Evolutionary conservation across 371 early-diverging fungal species (phyloP).

Genomic region (Capniomyces stellatus): DNA sequence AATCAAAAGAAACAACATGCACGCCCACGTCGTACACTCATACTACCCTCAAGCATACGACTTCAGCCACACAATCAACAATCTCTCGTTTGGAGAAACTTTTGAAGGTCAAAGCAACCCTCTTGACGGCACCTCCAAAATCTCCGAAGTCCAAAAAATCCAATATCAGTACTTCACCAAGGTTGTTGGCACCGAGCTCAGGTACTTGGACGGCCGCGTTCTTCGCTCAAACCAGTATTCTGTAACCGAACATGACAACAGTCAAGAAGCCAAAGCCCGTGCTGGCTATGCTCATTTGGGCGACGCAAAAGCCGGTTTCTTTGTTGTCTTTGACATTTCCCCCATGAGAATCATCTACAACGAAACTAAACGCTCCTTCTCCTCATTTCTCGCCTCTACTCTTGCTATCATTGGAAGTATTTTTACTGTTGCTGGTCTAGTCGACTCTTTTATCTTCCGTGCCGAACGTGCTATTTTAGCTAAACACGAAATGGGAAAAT

Average conservation of each 20-base stretch:
- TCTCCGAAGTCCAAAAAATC: slow-evolving; percentile 4
- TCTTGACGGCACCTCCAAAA: slow-evolving; percentile 44
- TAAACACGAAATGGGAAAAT: slow-evolving; percentile 79
- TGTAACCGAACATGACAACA: slow-evolving; percentile 64
- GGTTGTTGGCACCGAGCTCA: slow-evolving; percentile 75
- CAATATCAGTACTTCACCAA: slow-evolving; percentile 82
- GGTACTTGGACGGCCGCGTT: slow-evolving; percentile 38
- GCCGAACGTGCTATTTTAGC: slow-evolving; percentile 60
- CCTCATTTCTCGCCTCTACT: slow-evolving; percentile 71
- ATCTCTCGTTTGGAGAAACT: slow-evolving; percentile 60
- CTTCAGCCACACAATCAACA: slow-evolving; percentile 68
- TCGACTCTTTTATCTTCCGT: slow-evolving; percentile 78
- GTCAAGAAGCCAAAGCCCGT: slow-evolving; percentile 3
- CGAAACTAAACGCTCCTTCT: slow-evolving; percentile 63
- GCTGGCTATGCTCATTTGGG: neutral
- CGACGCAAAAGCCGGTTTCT: slow-evolving; percentile 41
- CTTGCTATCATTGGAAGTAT: slow-evolving; percentile 92
- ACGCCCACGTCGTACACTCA: slow-evolving; percentile 61
- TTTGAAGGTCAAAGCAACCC: slow-evolving; percentile 51
- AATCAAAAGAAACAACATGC: slow-evolving; percentile 59
- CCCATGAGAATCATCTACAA: slow-evolving; percentile 84
- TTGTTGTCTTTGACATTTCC: slow-evolving; percentile 90
- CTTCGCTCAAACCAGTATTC: slow-evolving; percentile 84
- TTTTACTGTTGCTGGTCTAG: slow-evolving; percentile 81
- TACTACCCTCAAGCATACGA: slow-evolving; percentile 33